Evolutionary conservation across 176 grass and related monocot genomes (phyloP), one percentile per base, ranked within the genome.

Genomic region (Oryza glaberrima): DNA sequence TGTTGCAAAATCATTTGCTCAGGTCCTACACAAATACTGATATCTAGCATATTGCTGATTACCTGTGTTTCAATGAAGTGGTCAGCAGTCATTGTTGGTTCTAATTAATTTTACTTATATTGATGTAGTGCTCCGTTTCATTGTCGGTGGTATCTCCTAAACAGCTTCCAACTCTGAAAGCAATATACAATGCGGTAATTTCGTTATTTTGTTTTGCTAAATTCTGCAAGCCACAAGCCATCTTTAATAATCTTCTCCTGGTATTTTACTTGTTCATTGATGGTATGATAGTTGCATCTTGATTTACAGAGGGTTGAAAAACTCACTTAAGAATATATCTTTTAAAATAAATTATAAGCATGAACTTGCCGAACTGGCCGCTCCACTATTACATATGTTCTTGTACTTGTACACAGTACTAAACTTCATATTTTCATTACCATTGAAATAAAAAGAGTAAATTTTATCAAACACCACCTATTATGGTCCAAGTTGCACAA

Each of bases 131-230:
- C 66, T 87, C 81, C 64, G 56, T 95, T 30, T 95, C 96, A 40
- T 75, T 97, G 71, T 97, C 93, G 4, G 93, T 98, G 82, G 86
- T 98, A 88, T 95, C 96, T 51, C 96, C 96, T 63, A 95, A 95
- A 65, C 96, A 95, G 44, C 85, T 95, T 85, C 93, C 93, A n/a
- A 94, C 92, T 80, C 69, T 98, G 56, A 94, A 88, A 73, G 90
- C 91, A 22, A 88, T 98, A 91, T 98, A 98, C 72, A 98, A 91
- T 85, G 92, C 89, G 89, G 95, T 98, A 98, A 80, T 76, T 49
- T 63, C 22, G 9, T 78, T 58, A 69, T 46, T 81, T 68, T 45
- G 5, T 81, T 81, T 15, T 76, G 72, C 26, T 14, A 23, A 63
- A 49, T 61, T 83, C 52, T 54, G 14, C 36, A 85, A 75, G 26